A percentile compares a stretch with the other conserved stretches of the same genome.
Conservation (phyloP, 2,329 filamentous ascomycete species). For the Aspergillus uvarum region DNA sequence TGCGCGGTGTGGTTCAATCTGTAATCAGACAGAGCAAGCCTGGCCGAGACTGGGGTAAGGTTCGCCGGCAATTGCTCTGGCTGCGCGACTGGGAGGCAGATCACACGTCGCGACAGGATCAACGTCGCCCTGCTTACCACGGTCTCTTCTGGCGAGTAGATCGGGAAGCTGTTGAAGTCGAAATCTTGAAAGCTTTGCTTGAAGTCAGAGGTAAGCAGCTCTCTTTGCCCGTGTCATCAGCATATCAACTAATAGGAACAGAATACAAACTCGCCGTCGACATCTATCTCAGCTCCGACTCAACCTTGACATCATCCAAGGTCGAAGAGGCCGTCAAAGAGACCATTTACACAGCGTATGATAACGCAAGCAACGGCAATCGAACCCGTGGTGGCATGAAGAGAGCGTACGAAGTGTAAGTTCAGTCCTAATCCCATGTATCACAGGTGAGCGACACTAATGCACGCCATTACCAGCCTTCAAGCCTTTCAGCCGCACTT, state of each 20-base stretch:
- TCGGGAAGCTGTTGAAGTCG: slow-evolving; percentile 52
- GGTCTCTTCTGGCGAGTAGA: slow-evolving; percentile 52
- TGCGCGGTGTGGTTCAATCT: slow-evolving; percentile 54
- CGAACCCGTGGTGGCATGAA: slow-evolving; percentile 62
- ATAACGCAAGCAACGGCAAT: slow-evolving; percentile 67
- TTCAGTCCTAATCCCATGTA: slow-evolving; percentile 3
- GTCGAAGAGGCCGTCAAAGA: slow-evolving; percentile 55
- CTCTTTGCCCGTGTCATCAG: neutral
- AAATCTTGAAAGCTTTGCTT: slow-evolving; percentile 58
- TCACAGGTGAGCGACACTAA: neutral
- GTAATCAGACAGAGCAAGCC: slow-evolving; percentile 46
- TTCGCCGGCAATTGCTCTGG: slow-evolving; percentile 57
- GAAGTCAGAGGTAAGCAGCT: slow-evolving; percentile 42
- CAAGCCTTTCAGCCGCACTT: slow-evolving; percentile 46
- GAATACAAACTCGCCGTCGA: slow-evolving; percentile 45
- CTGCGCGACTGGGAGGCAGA: slow-evolving; percentile 58
- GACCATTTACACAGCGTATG: slow-evolving; percentile 58
- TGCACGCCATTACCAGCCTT: slow-evolving; percentile 29
- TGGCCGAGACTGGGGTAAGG: slow-evolving; percentile 49
- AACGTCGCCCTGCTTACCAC: slow-evolving; percentile 36
- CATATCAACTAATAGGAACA: slow-evolving; percentile 22
- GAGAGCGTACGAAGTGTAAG: slow-evolving; percentile 58
- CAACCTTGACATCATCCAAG: slow-evolving; percentile 44
- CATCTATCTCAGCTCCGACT: slow-evolving; percentile 37
- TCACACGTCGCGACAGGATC: slow-evolving; percentile 13